Evolutionary conservation across 345 rosid genomes (phyloP).

Genomic region (Eutrema yunnanense): DNA sequence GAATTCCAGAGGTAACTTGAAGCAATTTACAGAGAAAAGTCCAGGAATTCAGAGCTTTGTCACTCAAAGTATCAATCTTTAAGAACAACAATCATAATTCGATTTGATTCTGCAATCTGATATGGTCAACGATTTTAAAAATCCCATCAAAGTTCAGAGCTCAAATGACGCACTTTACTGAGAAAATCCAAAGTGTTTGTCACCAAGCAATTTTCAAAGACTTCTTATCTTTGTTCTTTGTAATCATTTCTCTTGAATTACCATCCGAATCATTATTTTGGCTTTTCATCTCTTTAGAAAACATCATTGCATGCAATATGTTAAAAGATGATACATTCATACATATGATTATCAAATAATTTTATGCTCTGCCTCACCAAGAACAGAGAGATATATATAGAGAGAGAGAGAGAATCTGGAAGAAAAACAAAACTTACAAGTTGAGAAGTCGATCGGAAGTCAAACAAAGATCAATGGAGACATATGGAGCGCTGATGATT

Average conservation of each 20-base stretch:
- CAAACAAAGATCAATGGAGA: slow-evolving; percentile 22
- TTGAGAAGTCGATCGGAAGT: slow-evolving; percentile 15
- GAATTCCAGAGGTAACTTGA: background rate
- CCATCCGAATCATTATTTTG: background rate
- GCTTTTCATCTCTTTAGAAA: slow-evolving; percentile 3
- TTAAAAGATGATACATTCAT: background rate
- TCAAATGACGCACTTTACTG: background rate
- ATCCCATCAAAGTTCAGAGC: background rate
- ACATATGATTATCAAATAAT: background rate
- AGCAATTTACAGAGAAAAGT: slow-evolving; percentile 5
- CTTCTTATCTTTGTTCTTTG: background rate
- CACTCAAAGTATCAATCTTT: background rate
- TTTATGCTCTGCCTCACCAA: background rate
- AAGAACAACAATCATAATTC: background rate
- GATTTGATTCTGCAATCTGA: background rate
- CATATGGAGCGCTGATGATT: background rate
- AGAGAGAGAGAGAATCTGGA: background rate
- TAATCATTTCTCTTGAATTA: background rate
- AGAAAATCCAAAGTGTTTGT: background rate
- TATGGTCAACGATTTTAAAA: background rate
- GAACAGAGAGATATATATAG: slow-evolving; percentile 4
- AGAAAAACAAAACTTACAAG: slow-evolving; percentile 15
- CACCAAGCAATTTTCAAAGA: background rate
- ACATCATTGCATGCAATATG: slow-evolving; percentile 29
- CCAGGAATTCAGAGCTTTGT: background rate